Base-by-base conservation (phyloP, 2,329 filamentous ascomycete genomes). In the Esteya vermicola region DNA sequence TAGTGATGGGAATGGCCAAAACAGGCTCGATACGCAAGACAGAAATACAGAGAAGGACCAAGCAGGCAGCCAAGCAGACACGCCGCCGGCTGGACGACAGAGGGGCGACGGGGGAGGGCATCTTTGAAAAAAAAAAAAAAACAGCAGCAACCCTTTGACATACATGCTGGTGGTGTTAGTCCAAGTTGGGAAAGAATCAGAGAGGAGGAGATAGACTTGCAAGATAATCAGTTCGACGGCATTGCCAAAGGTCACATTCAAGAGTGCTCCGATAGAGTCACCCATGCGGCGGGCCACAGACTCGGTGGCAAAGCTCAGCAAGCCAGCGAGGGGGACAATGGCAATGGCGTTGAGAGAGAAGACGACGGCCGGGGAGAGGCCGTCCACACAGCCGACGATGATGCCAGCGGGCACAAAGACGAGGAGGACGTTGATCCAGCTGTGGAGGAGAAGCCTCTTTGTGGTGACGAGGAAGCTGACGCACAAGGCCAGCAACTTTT, bases 181-280 rank as follows among this genome's bases (percentile, higher is more conserved):
- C 4, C 13, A 27, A 13, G 16, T 8, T 10, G 12, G 21, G 4
- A 4, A 13, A 18, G 41, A 27, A 25, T 14, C n/a, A 16, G 13
- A 23, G 12, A 9, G 5, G 16, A 20, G 34, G 21, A 22, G 6
- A 26, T 38, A 21, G 23, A 53, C 65, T 55, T 56, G 71, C 66
- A 84, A 85, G 47, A 86, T 84, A 53, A 86, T 85, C 54, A 86
- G 59, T 57, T 86, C 81, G 20, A 85, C 81, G 19, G 81, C 68
- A 50, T 69, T 78, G 65, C 86, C 89, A 56, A 95, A 95, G 3
- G 81, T 82, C 9, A 88, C 85, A 53, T 95, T 95, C 42, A 95
- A 68, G 33, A 96, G 64, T 41, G 88, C 89, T 46, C 89, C 89
- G 4, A 94, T 63, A 1, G 84, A 88, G 55, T 86, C 85, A 49